phyloP scores from a whole-genome alignment of 441 rosid genomes.

The Populus hybrid region DNA sequence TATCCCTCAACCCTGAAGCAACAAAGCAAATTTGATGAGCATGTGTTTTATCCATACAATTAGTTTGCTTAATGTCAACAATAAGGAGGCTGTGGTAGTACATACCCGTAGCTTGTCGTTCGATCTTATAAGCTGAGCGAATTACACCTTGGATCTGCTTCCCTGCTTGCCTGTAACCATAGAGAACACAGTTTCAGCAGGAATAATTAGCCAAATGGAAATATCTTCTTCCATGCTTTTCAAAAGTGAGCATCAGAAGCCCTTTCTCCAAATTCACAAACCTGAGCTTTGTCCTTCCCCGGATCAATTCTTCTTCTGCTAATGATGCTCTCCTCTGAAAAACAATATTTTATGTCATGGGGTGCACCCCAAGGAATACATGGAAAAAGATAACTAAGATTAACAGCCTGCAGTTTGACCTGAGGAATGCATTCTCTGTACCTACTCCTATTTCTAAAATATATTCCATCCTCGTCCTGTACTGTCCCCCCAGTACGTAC shows the following conservation, averaged over 20 bases:
- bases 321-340: slow-evolving; percentile 61
- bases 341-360: slow-evolving; percentile 10
- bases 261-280: slow-evolving; percentile 30
- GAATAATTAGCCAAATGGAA: slow-evolving; percentile 10
- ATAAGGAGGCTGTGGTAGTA: slow-evolving; percentile 8
- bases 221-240: background rate
- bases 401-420: slow-evolving; percentile 3
- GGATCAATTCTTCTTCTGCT: slow-evolving; percentile 73
- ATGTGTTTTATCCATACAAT: slow-evolving; percentile 4
- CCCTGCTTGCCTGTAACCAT: slow-evolving; percentile 74
- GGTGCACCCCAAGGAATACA: background rate
- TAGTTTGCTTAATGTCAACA: slow-evolving; percentile 8
- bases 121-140: slow-evolving; percentile 71
- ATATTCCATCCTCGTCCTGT: background rate
- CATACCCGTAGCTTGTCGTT: slow-evolving; percentile 80
- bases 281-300: slow-evolving; percentile 89
- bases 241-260: slow-evolving; percentile 8
- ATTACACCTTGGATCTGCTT: slow-evolving; percentile 75
- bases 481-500: background rate
- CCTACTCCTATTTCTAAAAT: background rate
- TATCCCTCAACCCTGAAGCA: slow-evolving; percentile 74
- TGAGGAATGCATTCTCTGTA: background rate
- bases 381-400: background rate
- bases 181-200: slow-evolving; percentile 16
- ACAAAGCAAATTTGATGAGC: slow-evolving; percentile 1